Base-by-base conservation (phyloP, 2,329 filamentous ascomycete species). In the Scytalidium sp. region DNA sequence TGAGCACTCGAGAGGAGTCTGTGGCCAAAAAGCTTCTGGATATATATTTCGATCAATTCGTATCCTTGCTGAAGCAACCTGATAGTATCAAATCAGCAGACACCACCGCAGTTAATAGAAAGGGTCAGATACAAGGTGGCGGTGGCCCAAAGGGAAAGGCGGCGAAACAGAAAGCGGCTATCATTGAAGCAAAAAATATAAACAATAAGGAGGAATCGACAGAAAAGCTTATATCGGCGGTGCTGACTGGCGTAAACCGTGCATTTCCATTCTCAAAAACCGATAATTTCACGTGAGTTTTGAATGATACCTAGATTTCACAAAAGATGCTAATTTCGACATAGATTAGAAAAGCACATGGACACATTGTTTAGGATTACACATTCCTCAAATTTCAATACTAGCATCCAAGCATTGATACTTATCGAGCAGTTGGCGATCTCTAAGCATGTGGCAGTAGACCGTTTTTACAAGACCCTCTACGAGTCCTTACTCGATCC, bases 361-460 rank as follows among this genome's bases (percentile, higher is more conserved):
- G 88, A 97, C 65, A 97, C 93, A 3, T 79, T 99, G 21, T 99
- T 97, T 79, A 86, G 84, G 61, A 94, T 99, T 62, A 96, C 94
- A 0, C 94, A 99, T 70, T 97, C 93, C 1, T 90, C 93, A 50
- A 99, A 99, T 69, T 97, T 99, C 79, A 99, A 97, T 72, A 99
- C 94, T 1, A 94, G 91, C 65, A 90, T 99, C 32, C 94, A 99
- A 70, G 93, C 94, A 27, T 80, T 99, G 56, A 87, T 96, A 72
- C 76, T 99, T 43, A 95, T 99, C 57, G 94, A 97, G 66, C 94
- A 97, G 67, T 80, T 99, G 22, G 89, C 91, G 1, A 77, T 84
- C 1, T 82, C 85, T 3, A 90, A 94, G 65, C 87, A 92, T 61
- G 77, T 93, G 47, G 86, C 87, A 3, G 85, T 87, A 11, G 94